A percentile compares a stretch with the other conserved stretches of the same genome.
Evolutionary conservation across 495 filamentous ascomycete genomes (phyloP).

Genomic region (Xylaria bambusicola): DNA sequence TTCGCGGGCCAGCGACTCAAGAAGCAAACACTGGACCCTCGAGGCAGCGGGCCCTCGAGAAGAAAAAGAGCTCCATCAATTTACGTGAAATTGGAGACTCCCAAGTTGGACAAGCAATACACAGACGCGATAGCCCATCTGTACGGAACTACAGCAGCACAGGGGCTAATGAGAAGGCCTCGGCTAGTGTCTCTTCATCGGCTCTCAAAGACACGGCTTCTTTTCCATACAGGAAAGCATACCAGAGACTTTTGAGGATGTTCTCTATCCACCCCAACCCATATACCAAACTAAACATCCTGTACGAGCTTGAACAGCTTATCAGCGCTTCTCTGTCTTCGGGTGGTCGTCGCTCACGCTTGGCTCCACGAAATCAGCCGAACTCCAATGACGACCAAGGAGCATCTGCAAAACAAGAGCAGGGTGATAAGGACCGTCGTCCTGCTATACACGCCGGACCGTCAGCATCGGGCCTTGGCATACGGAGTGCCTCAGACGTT

Average conservation of each 20-base stretch:
- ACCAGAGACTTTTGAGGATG: constrained; percentile 75
- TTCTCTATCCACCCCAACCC: constrained; percentile 92
- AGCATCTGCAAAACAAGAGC: constrained; percentile 18
- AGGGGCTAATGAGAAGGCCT: constrained; percentile 44
- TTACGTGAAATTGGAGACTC: constrained; percentile 44
- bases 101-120: constrained; percentile 30
- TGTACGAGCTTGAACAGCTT: constrained; percentile 79
- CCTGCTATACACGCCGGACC: constrained; percentile 1
- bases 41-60: constrained; percentile 58
- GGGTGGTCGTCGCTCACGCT: constrained; percentile 38
- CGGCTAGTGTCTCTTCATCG: constrained; percentile 35
- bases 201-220: constrained; percentile 48
- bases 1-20: constrained; percentile 38
- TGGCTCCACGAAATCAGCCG: constrained; percentile 29
- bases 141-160: constrained; percentile 44
- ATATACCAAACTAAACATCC: constrained; percentile 77
- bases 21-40: constrained; percentile 43
- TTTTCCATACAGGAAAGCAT: constrained; percentile 75
- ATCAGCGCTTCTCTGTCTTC: constrained; percentile 72
- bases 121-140: constrained; percentile 32
- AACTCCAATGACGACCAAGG: constrained; percentile 24
- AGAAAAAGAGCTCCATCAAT: constrained; percentile 59
- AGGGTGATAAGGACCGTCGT: constrained; percentile 20
- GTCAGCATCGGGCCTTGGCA: constrained; percentile 1
- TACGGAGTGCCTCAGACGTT: constrained; percentile 14